Evolutionary conservation across 2,329 filamentous ascomycete genomes (phyloP), one percentile per base, ranked within the genome.

Genomic region (Coleophoma crateriformis): DNA sequence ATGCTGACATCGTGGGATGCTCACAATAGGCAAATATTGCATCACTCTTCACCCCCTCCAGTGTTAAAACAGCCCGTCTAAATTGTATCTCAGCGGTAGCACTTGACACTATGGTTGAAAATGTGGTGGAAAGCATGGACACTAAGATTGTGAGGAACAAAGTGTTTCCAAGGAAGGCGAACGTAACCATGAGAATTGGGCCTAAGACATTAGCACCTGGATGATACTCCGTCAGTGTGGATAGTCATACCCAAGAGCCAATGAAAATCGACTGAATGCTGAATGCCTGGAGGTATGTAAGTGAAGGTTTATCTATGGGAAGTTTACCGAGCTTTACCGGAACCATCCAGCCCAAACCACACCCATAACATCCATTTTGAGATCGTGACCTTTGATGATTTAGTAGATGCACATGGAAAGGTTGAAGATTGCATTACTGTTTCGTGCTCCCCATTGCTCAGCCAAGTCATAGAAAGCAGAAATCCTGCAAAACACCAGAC

Each of bases 311-410:
- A 27, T 7, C 7, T 3, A 27, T 2, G 27, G 27, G 27, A 27
- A 27, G 27, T 27, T 27, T 27, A 10, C 27, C 27, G 27, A 27
- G 27, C 27, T 13, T 19, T 41, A 41, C 39, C 37, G 68, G 53
- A 63, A 4, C 56, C 89, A 59, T 94, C 89, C 2, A 95, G 78
- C 2, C 89, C 89, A 62, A 95, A 94, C 89, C 89, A 95, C 55
- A 95, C 91, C 78, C 87, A 94, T 2, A 94, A 78, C 88, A 95
- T 92, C 89, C 89, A 95, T 67, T 91, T 90, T 41, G 82, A 82
- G 54, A 94, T 90, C 1, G 84, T 88, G 67, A 87, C 70, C 39
- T 41, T 41, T 8, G 4, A 8, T 41, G 7, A 8, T 7, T 41
- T 20, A 22, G 12, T 11, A 41, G 22, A 22, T 7, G 4, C 7